Conservation (phyloP, 2,329 filamentous ascomycete genomes). For the Amphichorda felina region DNA sequence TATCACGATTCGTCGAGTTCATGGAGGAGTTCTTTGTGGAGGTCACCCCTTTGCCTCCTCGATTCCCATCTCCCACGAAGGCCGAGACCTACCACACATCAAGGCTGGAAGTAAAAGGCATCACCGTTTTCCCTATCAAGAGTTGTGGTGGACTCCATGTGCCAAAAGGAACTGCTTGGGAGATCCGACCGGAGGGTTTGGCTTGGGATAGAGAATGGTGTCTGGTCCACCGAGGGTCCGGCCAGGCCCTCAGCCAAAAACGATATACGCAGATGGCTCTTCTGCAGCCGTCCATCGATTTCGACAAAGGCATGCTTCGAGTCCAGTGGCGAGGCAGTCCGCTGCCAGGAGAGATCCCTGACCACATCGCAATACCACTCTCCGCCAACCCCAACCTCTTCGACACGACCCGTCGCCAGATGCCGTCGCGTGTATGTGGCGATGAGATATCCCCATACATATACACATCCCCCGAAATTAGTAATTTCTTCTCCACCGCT, state of each 20-base stretch:
- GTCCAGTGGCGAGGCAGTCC: conserved; percentile 26
- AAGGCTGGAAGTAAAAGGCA: conserved; percentile 37
- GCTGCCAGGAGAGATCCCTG: background rate
- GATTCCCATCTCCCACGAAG: background rate
- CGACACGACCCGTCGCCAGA: conserved; percentile 22
- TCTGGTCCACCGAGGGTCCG: conserved; percentile 75
- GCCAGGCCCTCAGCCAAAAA: conserved; percentile 80
- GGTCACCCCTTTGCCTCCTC: background rate
- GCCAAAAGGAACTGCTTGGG: conserved; percentile 55
- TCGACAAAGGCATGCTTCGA: conserved; percentile 51
- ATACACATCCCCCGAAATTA: conserved; percentile 56
- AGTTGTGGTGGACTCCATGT: conserved; percentile 76
- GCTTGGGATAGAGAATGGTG: conserved; percentile 98
- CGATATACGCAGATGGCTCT: conserved; percentile 79
- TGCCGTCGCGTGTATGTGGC: conserved; percentile 66
- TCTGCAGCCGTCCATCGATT: conserved; percentile 62
- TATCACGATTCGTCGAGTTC: conserved; percentile 61
- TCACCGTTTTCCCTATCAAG: conserved; percentile 84
- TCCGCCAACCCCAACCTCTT: conserved; percentile 55
- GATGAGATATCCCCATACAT: conserved; percentile 60
- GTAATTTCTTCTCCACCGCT: conserved; percentile 63
- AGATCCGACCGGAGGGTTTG: conserved; percentile 68
- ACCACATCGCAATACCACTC: conserved; percentile 42
- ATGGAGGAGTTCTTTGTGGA: conserved; percentile 53
- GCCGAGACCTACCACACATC: background rate